Evolutionary conservation across 805 yeast genomes (phyloP).

Genomic region (Myxozyma neotropica): DNA sequence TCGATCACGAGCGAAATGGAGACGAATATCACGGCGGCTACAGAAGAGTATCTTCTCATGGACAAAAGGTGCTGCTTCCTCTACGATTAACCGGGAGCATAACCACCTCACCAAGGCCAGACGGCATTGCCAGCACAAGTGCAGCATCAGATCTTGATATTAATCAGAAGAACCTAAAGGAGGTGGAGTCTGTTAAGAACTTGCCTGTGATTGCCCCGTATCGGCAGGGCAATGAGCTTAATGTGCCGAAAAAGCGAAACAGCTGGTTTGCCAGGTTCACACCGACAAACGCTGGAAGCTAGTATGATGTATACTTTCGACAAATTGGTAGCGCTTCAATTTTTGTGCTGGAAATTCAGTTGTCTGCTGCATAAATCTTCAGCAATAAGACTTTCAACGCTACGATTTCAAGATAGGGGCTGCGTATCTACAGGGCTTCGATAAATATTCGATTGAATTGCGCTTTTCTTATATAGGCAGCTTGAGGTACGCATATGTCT

Average conservation of each 20-base stretch:
- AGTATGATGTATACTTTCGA: neutral
- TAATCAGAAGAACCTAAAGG: neutral
- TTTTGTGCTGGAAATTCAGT: too few relatives aligned
- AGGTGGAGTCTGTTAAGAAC: neutral
- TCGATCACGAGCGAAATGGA: neutral
- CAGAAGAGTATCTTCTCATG: slow-evolving; percentile 23
- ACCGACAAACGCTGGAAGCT: neutral
- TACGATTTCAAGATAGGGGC: too few relatives aligned
- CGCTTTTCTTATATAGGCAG: too few relatives aligned
- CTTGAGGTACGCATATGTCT: too few relatives aligned
- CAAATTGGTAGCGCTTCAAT: neutral
- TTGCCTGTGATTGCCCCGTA: too few relatives aligned
- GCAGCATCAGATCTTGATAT: neutral
- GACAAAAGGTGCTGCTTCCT: slow-evolving; percentile 21
- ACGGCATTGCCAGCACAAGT: neutral
- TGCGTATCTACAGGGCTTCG: too few relatives aligned
- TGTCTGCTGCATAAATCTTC: too few relatives aligned
- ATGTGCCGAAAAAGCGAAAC: neutral
- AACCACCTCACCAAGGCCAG: slow-evolving; percentile 13
- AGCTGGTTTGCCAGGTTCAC: neutral
- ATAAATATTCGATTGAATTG: too few relatives aligned
- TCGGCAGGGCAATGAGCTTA: neutral
- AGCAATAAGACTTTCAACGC: too few relatives aligned
- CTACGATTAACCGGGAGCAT: slow-evolving; percentile 9
- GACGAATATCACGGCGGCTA: neutral